phyloP scores from a whole-genome alignment of 2,329 filamentous ascomycete species.

The Colletotrichum tropicale region DNA sequence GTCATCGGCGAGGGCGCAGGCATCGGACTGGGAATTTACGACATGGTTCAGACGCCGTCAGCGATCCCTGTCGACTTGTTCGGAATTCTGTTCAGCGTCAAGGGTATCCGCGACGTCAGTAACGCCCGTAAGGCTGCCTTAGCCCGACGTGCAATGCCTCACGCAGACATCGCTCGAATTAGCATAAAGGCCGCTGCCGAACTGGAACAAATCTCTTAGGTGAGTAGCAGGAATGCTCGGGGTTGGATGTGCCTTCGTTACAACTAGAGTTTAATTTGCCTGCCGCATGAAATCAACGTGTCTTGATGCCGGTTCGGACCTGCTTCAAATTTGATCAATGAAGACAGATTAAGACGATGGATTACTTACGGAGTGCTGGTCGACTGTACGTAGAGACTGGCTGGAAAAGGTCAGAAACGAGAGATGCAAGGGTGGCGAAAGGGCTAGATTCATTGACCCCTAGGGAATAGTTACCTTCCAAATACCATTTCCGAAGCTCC shows the following conservation, averaged over 20 bases:
- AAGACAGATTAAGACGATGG: not conserved
- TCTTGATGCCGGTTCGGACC: accelerated
- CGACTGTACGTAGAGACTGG: not conserved
- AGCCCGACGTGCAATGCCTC: not conserved
- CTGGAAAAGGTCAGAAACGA: not conserved
- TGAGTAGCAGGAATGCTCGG: not conserved
- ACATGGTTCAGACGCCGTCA: not conserved
- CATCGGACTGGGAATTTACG: not conserved
- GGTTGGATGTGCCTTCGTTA: not conserved
- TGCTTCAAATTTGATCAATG: not conserved
- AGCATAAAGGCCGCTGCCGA: not conserved
- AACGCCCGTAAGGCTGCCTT: not conserved
- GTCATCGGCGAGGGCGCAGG: not conserved
- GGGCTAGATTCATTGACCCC: not conserved
- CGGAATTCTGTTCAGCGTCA: not conserved
- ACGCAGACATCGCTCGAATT: not conserved
- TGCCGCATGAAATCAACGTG: not conserved
- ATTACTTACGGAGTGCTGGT: not conserved
- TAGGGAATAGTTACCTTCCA: not conserved
- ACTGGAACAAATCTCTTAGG: not conserved
- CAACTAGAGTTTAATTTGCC: accelerated
- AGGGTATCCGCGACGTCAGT: not conserved
- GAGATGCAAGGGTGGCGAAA: not conserved
- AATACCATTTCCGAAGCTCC: not conserved
- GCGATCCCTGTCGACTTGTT: not conserved